These are phyloP conservation scores for Lepiota subincarnata DNA, from an alignment of 768 basidiomycete species.

Conservation along the genomic window DNA sequence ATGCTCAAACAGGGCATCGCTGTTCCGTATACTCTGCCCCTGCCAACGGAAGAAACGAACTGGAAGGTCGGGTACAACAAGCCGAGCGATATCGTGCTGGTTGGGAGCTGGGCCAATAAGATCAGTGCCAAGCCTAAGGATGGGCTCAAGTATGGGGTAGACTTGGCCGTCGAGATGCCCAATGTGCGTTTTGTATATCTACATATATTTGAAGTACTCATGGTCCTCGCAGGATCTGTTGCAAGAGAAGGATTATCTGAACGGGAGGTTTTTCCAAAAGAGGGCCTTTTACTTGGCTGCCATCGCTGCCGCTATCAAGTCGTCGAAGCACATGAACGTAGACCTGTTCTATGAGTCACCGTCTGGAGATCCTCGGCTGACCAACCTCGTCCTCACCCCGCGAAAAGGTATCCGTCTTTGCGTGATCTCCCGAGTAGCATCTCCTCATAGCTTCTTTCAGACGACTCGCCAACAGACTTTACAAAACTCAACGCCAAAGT, in stretches of 20 bases:
- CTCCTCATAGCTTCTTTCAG: conserved; percentile 26
- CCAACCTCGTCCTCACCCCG: conserved; percentile 59
- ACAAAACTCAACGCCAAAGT: conserved; percentile 68
- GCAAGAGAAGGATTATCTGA: conserved; percentile 92
- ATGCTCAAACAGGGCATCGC: conserved; percentile 52
- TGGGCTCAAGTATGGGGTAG: conserved; percentile 61
- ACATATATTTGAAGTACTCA: too few relatives aligned
- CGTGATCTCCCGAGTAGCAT: conserved; percentile 13
- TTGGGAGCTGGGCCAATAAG: conserved; percentile 86
- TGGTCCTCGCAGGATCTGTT: conserved; percentile 55
- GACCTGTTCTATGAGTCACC: conserved; percentile 60
- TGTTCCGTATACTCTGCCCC: conserved; percentile 66
- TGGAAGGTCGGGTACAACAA: conserved; percentile 85
- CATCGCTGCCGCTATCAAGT: conserved; percentile 58
- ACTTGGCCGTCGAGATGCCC: conserved; percentile 87
- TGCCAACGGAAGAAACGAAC: conserved; percentile 74
- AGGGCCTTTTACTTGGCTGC: conserved; percentile 84
- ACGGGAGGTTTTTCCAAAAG: conserved; percentile 89
- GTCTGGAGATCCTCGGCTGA: conserved; percentile 58
- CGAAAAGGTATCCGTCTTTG: conserved; percentile 41
- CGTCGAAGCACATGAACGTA: conserved; percentile 45
- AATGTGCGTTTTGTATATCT: conserved; percentile 41
- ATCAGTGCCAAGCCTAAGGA: conserved; percentile 71
- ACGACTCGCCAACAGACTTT: conserved; percentile 51
- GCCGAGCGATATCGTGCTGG: conserved; percentile 71